Percentiles rank a stretch among this genome's conserved stretches.
Conservation (phyloP, 2,329 filamentous ascomycete species). For the Ophiostoma pallidulum region DNA sequence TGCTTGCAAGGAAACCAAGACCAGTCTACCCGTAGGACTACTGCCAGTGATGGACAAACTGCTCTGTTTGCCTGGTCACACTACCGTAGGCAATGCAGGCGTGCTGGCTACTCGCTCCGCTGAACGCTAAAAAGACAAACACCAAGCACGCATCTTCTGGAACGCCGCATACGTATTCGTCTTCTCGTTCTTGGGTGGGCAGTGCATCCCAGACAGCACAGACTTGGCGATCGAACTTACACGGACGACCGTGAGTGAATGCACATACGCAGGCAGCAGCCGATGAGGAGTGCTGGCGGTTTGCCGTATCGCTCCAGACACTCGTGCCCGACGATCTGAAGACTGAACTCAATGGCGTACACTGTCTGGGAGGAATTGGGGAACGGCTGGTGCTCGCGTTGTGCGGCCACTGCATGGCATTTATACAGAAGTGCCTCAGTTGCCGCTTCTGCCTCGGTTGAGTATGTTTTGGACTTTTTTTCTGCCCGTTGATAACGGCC, state of each 20-base stretch:
- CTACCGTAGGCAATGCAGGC: too few species aligned
- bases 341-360: neutral
- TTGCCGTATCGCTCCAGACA: neutral
- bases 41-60: too few species aligned
- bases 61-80: too few species aligned
- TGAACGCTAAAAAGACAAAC: neutral
- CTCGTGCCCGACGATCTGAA: neutral
- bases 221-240: neutral
- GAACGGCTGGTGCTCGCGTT: too few species aligned
- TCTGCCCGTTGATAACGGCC: neutral
- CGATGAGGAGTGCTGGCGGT: neutral
- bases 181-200: neutral
- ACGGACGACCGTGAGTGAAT: neutral
- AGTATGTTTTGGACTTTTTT: neutral
- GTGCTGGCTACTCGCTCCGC: too few species aligned
- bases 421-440: neutral
- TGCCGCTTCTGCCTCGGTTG: neutral
- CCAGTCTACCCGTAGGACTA: too few species aligned
- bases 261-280: constrained; percentile 5
- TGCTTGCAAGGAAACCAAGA: too few species aligned
- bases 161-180: neutral
- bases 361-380: too few species aligned
- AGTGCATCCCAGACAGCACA: neutral
- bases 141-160: neutral
- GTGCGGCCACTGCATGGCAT: neutral